A percentile compares a stretch with the other conserved stretches of the same genome.
Evolutionary conservation across 805 yeast species (phyloP).

Genomic region (Hanseniaspora clermontiae): DNA sequence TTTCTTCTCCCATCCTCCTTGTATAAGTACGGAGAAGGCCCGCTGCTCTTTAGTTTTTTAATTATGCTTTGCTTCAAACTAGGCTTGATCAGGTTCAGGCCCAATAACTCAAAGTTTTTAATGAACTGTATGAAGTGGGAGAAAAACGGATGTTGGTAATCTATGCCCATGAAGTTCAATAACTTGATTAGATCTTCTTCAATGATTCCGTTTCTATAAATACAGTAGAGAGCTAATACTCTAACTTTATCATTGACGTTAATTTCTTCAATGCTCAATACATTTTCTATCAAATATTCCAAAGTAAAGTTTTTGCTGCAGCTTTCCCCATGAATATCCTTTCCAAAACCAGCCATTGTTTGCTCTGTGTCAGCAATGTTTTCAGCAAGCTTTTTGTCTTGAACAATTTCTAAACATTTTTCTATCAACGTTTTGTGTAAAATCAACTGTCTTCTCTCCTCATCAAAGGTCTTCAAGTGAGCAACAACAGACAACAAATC

Average conservation of each 20-base stretch:
- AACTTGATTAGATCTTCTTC: constrained; percentile 62
- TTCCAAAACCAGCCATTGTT: constrained; percentile 59
- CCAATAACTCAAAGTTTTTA: constrained; percentile 44
- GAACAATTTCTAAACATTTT: constrained; percentile 49
- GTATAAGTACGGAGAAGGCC: background rate
- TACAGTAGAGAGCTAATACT: constrained; percentile 56
- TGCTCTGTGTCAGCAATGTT: constrained; percentile 73
- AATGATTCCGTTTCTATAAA: constrained; percentile 71
- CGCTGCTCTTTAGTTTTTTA: background rate
- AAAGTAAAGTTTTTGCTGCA: constrained; percentile 39
- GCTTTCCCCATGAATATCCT: constrained; percentile 53
- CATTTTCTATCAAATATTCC: constrained; percentile 37
- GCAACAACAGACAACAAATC: constrained; percentile 69
- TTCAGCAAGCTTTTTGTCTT: constrained; percentile 48
- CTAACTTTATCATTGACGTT: constrained; percentile 60
- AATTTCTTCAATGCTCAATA: constrained; percentile 39
- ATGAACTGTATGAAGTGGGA: constrained; percentile 42
- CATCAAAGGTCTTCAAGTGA: constrained; percentile 52
- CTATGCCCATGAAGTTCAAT: constrained; percentile 39
- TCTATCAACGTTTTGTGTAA: constrained; percentile 51
- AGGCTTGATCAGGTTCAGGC: constrained; percentile 41
- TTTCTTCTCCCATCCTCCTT: constrained; percentile 30
- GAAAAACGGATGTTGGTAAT: constrained; percentile 30
- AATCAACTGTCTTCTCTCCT: constrained; percentile 48
- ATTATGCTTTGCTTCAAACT: constrained; percentile 20